Evolutionary conservation across 2,329 filamentous ascomycete genomes (phyloP).

Genomic region (Aspergillus candidus): DNA sequence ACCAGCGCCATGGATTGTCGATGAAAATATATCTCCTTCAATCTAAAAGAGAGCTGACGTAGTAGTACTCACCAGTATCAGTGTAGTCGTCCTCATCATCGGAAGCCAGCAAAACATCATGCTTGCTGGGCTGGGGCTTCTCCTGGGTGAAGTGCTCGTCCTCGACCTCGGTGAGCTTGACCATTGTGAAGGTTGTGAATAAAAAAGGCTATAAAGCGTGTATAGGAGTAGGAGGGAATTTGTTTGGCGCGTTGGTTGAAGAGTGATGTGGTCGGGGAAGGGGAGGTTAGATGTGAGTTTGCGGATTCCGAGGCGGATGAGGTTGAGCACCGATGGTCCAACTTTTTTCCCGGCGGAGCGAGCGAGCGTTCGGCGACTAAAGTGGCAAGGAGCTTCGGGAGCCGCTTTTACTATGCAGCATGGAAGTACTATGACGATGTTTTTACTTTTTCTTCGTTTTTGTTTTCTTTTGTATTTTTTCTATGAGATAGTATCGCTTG

Average conservation of each 20-base stretch:
- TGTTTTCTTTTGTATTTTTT: background rate
- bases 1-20: background rate
- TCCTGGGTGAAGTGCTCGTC: conserved; percentile 85
- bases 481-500: no score
- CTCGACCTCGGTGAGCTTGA: conserved; percentile 92
- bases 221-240: no score
- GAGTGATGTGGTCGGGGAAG: conserved; percentile 7
- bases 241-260: background rate
- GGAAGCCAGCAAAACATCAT: conserved; percentile 47
- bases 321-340: conserved; percentile 20
- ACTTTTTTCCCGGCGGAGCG: conserved; percentile 34
- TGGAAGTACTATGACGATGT: background rate
- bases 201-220: background rate
- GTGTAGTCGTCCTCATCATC: conserved; percentile 78
- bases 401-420: no score
- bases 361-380: conserved; percentile 11
- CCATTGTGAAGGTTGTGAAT: conserved; percentile 55
- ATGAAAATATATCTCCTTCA: background rate
- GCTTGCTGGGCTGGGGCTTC: conserved; percentile 57
- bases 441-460: background rate
- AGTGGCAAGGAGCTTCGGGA: conserved; percentile 28
- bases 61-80: conserved; percentile 66
- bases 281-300: conserved; percentile 1
- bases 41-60: background rate
- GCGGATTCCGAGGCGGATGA: conserved; percentile 11